Percentiles rank a stretch among this genome's conserved stretches.
Conservation (phyloP, 768 basidiomycete genomes). For the Ephemerocybe angulata region DNA sequence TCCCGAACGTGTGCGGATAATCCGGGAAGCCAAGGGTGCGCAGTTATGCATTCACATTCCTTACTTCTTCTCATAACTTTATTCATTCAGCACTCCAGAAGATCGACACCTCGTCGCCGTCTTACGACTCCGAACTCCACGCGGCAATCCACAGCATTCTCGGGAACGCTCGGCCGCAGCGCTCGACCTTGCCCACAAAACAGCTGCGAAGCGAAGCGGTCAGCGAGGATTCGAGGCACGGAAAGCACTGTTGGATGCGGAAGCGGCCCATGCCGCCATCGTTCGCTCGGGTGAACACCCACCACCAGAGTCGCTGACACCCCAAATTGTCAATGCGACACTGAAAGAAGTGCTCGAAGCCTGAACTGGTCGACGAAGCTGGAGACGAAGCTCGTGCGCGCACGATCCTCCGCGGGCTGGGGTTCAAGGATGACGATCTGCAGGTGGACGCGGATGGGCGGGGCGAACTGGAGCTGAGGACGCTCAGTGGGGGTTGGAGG, state of each 20-base stretch:
- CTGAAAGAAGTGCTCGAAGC: slow-evolving; percentile 26
- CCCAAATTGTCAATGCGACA: slow-evolving; percentile 20
- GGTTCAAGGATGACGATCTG: slow-evolving; percentile 40
- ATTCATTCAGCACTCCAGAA: slow-evolving; percentile 21
- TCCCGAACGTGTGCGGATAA: slow-evolving; percentile 21
- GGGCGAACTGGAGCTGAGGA: slow-evolving; percentile 35
- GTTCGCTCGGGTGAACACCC: not conserved
- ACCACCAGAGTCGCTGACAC: slow-evolving; percentile 14
- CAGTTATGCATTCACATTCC: no score
- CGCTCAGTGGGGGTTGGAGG: slow-evolving; percentile 64
- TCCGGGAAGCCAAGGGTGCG: slow-evolving; percentile 26
- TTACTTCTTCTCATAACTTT: not conserved
- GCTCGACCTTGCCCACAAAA: slow-evolving; percentile 38
- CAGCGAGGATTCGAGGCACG: slow-evolving; percentile 56
- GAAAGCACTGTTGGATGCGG: slow-evolving; percentile 44
- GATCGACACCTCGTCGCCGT: slow-evolving; percentile 13
- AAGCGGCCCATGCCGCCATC: slow-evolving; percentile 34
- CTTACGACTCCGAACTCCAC: slow-evolving; percentile 19
- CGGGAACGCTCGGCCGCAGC: slow-evolving; percentile 15
- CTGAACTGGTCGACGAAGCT: slow-evolving; percentile 31
- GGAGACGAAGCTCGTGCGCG: slow-evolving; percentile 47
- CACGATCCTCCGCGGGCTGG: slow-evolving; percentile 53
- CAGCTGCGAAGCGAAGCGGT: slow-evolving; percentile 51
- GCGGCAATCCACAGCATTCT: slow-evolving; percentile 24
- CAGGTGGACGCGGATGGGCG: slow-evolving; percentile 25